phyloP scores from a whole-genome alignment of 1,139 yeast genomes.

The Blastobotrys elegans region DNA sequence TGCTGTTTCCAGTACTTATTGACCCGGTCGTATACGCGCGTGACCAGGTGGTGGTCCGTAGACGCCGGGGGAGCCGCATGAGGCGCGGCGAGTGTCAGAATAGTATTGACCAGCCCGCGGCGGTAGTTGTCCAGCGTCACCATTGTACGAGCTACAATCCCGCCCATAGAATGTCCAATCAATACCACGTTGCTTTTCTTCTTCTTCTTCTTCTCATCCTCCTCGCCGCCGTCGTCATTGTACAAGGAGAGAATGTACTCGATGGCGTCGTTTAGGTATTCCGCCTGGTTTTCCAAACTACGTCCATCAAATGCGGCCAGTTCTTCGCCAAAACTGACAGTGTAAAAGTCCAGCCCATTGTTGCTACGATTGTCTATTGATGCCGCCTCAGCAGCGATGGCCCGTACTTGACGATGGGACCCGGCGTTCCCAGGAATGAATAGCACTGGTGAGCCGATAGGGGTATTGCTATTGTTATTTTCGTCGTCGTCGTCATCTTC shows the following conservation, averaged over 20 bases:
- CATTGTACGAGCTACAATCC: conserved; percentile 81
- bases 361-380: background rate
- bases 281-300: conserved; percentile 90
- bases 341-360: conserved; percentile 45
- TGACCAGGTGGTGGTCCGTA: conserved; percentile 80
- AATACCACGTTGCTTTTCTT: conserved; percentile 69
- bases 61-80: conserved; percentile 94
- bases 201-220: background rate
- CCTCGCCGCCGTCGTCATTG: too few species aligned
- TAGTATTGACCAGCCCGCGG: conserved; percentile 70
- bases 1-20: conserved; percentile 75
- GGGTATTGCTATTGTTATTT: conserved; percentile 28
- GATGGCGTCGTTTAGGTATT: conserved; percentile 84
- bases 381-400: conserved; percentile 67
- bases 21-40: conserved; percentile 63
- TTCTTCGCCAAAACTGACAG: conserved; percentile 94
- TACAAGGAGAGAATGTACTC: conserved; percentile 68
- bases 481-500: too few species aligned
- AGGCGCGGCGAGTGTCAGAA: conserved; percentile 85
- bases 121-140: conserved; percentile 71
- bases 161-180: conserved; percentile 96
- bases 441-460: conserved; percentile 76
- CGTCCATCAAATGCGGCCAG: conserved; percentile 95
- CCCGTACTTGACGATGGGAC: conserved; percentile 80
- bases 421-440: conserved; percentile 99